Evolutionary conservation across 768 basidiomycete genomes (phyloP).

Genomic region (Boletus rex-veris): DNA sequence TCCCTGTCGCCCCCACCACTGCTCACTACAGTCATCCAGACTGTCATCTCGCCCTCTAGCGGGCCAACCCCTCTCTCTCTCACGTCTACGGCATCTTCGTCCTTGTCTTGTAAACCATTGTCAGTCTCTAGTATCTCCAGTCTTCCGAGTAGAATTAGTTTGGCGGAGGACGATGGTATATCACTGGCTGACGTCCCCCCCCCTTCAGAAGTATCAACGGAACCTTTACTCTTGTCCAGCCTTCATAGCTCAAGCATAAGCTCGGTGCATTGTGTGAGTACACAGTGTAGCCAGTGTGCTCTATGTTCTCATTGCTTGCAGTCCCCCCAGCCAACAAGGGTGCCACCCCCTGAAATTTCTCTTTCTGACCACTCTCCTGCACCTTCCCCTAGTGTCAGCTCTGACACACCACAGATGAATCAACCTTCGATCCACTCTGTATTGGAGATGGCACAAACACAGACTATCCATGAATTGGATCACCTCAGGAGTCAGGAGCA

Average conservation of each 20-base stretch:
- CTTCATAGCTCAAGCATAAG: conserved; percentile 23
- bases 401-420: conserved; percentile 46
- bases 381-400: conserved; percentile 44
- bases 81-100: conserved; percentile 29
- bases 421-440: conserved; percentile 47
- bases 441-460: conserved; percentile 42
- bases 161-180: conserved; percentile 30
- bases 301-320: conserved; percentile 8
- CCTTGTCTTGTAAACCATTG: conserved; percentile 38
- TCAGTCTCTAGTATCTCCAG: conserved; percentile 41
- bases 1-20: not conserved
- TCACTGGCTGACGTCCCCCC: conserved; percentile 19
- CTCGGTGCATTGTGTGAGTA: conserved; percentile 36
- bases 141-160: conserved; percentile 38
- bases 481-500: conserved; percentile 59
- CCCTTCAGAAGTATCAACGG: conserved; percentile 42
- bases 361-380: conserved; percentile 38
- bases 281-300: not conserved
- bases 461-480: conserved; percentile 59
- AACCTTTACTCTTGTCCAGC: conserved; percentile 56
- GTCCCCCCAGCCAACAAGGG: conserved; percentile 33
- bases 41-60: conserved; percentile 33
- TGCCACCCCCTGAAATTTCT: conserved; percentile 22
- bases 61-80: conserved; percentile 30
- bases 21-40: conserved; percentile 20